phyloP scores from a whole-genome alignment of 257 asterid species.

The Capsicum chinense region DNA sequence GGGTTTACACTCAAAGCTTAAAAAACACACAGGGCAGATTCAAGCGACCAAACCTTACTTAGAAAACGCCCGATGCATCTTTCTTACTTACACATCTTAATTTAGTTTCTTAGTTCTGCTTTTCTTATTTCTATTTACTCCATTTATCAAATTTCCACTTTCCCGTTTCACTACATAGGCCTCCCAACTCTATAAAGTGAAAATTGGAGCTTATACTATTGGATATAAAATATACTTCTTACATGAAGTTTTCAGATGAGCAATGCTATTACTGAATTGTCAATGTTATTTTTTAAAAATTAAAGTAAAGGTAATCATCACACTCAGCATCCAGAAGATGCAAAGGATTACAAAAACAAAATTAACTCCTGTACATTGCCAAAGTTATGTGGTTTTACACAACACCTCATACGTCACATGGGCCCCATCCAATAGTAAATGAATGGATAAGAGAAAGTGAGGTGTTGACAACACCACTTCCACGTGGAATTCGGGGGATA shows the following conservation, averaged over 20 bases:
- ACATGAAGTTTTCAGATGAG: not conserved
- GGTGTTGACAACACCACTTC: too few relatives aligned
- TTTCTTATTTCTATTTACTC: not conserved
- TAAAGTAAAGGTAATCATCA: not conserved
- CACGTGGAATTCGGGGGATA: too few relatives aligned
- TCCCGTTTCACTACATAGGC: not conserved
- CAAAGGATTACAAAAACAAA: slow-evolving; percentile 7
- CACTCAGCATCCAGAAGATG: slow-evolving; percentile 13
- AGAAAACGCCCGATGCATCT: not conserved
- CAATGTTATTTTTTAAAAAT: not conserved
- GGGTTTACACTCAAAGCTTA: not conserved
- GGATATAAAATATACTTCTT: not conserved
- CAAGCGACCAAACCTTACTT: not conserved
- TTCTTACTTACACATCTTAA: not conserved
- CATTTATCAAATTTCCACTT: not conserved
- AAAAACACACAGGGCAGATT: not conserved
- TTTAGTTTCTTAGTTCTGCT: not conserved
- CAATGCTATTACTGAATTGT: slow-evolving; percentile 17
- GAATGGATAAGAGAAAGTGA: too few relatives aligned
- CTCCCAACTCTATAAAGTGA: not conserved
- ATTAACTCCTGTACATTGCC: not conserved
- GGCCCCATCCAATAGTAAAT: too few relatives aligned
- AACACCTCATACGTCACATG: too few relatives aligned
- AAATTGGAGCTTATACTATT: not conserved
- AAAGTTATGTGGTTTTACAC: too few relatives aligned